Base-by-base conservation (phyloP, 768 basidiomycete genomes). In the Auricularia auricula-judae region DNA sequence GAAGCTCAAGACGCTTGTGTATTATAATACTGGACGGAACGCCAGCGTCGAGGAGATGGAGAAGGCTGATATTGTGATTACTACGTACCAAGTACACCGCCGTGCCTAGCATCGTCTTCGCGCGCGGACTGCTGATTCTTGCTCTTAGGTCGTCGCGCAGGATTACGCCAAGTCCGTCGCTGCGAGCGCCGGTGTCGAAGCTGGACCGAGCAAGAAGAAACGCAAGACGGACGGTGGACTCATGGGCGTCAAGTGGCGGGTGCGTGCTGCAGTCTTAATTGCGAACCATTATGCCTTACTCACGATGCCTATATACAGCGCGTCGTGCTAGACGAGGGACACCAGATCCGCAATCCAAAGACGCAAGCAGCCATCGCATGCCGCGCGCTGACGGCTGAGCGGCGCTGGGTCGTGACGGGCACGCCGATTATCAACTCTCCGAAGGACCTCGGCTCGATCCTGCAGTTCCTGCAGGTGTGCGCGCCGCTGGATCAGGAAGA, bases 361-460 rank as follows among this genome's bases (percentile, higher is more conserved):
- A 92, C 93, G 0, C 91, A 93, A 77, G 91, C 89, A 83, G 81
- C 90, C 8, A 78, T 80, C 68, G 86, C 89, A 0, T 84, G 86
- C 1, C 85, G 79, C 65, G 83, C 73, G 18, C 76, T 93, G 29
- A 74, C 75, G 18, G 88, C 87, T 0, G 82, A 93, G 68, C 83
- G 87, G 66, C 86, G 91, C 58, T 93, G 91, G 91, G 82, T 85
- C 3, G 76, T 91, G 62, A 85, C 85, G 34, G 92, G 93, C 35
- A 97, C 94, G 7, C 94, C 94, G 0, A 95, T 97, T 65, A 89
- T 92, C 66, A 93, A 93, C 68, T 89, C 88, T 61, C 90, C 87
- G 3, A 83, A 79, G 87, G 93, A 96, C 74, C 83, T 97, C 21
- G 92, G 94, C 3, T 90, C 93, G 10, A 77, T 95, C 61, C 76